A percentile compares a stretch with the other conserved stretches of the same genome.
These are phyloP conservation scores for Parastagonospora avenae DNA, from an alignment of 2,329 filamentous ascomycete genomes.

Conservation along the genomic window DNA sequence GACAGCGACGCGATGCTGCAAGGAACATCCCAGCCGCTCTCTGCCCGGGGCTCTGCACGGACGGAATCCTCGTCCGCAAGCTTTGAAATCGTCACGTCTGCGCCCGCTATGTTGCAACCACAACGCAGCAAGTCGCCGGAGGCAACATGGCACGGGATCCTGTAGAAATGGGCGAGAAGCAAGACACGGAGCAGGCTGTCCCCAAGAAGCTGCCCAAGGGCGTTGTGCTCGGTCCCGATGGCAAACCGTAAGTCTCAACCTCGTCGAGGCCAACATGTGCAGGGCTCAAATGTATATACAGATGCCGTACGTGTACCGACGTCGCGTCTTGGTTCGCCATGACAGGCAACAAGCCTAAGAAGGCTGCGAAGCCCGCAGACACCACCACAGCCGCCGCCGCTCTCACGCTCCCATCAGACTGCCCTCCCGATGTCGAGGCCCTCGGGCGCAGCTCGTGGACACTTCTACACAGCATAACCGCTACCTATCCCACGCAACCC, in stretches of 20 bases:
- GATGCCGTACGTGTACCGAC: constrained; percentile 74
- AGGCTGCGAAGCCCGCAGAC: constrained; percentile 36
- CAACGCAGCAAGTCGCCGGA: not conserved
- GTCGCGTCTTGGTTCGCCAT: constrained; percentile 64
- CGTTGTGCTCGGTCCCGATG: constrained; percentile 77
- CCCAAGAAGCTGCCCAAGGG: constrained; percentile 70
- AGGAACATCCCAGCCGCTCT: constrained; percentile 13
- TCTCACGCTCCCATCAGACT: constrained; percentile 63
- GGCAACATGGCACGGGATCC: constrained; percentile 29
- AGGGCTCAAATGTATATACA: constrained; percentile 43
- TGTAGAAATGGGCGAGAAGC: constrained; percentile 28
- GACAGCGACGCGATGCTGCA: not conserved
- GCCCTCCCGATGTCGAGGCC: constrained; percentile 85
- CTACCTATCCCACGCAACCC: constrained; percentile 77
- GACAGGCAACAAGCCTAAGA: constrained; percentile 45
- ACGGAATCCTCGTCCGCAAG: constrained; percentile 12
- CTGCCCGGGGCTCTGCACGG: constrained; percentile 17
- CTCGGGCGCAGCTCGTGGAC: constrained; percentile 93
- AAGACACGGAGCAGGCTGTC: constrained; percentile 31
- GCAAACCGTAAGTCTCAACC: constrained; percentile 72
- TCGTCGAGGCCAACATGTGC: constrained; percentile 1
- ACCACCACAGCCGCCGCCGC: constrained; percentile 39
- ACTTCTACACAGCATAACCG: constrained; percentile 88
- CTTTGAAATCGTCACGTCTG: constrained; percentile 27
- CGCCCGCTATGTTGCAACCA: not conserved